A percentile compares a stretch with the other conserved stretches of the same genome.
Conservation (phyloP, 345 rosid genomes). For the Syzygium aromaticum region DNA sequence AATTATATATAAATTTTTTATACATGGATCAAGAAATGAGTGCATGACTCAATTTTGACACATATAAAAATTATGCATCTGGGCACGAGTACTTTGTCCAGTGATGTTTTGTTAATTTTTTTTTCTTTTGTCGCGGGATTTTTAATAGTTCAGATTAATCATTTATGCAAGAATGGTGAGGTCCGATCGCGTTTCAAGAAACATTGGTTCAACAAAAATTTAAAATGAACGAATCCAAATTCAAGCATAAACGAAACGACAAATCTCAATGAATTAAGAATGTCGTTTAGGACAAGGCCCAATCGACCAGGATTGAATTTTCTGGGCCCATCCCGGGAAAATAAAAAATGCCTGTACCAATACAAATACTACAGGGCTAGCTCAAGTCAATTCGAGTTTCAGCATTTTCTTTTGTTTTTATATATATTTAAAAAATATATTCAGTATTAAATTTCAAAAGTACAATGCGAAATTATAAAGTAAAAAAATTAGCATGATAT, state of each 20-base stretch:
- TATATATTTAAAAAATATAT: too few species aligned
- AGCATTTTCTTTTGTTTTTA: not conserved
- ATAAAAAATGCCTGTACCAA: not conserved
- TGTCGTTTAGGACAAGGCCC: too few species aligned
- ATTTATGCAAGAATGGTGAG: not conserved
- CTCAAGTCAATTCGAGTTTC: not conserved
- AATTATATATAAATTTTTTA: too few species aligned
- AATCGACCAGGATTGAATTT: not conserved
- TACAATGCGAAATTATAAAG: not conserved
- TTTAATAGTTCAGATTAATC: not conserved
- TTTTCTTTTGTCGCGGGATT: not conserved
- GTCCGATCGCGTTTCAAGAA: not conserved
- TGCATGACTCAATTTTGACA: too few species aligned
- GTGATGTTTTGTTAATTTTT: too few species aligned
- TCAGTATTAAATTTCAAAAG: not conserved
- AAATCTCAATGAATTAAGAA: too few species aligned
- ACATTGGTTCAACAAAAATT: not conserved
- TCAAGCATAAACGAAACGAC: not conserved
- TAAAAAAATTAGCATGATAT: not conserved
- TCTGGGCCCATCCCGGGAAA: not conserved
- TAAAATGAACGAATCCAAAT: not conserved
- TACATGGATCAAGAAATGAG: too few species aligned
- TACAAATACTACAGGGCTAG: not conserved
- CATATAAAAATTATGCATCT: not conserved
- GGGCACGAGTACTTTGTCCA: not conserved